Evolutionary conservation across 2,329 filamentous ascomycete genomes (phyloP), one percentile per base, ranked within the genome.

Genomic region (Hypomyces rosellus): DNA sequence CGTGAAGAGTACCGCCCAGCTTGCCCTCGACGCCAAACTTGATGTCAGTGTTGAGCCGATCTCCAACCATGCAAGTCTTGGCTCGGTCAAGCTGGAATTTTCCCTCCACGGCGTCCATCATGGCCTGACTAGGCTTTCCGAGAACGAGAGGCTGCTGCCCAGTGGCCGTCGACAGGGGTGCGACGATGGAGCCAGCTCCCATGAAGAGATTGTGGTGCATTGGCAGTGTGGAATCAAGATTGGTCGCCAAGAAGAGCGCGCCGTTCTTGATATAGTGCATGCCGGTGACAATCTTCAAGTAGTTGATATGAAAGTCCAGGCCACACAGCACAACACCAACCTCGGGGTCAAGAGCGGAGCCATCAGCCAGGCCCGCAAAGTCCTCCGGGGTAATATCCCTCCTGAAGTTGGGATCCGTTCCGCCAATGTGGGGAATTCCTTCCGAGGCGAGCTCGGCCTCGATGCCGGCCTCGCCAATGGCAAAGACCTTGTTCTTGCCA

Each of bases 31-130:
- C 80, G 3, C 93, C 93, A 66, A 99, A 99, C 66, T 88, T 84
- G 65, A 99, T 97, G 69, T 99, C 93, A 0, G 93, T 99, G 67
- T 97, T 88, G 56, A 96, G 74, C 30, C 93, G 79, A 68, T 99
- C 93, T 6, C 93, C 93, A 40, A 99, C 81, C 93, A 99, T 99
- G 70, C 93, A 97, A 1, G 93, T 88, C 59, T 83, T 83, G 53
- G 77, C 81, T 36, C 91, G 81, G 66, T 97, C 85, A 48, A 99
- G 86, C 58, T 87, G 78, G 68, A 97, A 96, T 69, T 95, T 96
- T 52, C 92, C 92, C 74, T 97, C 92, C 51, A 99, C 87, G 3
- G 93, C 90, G 67, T 97, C 92, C 92, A 99, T 96, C 93, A 99
- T 99, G 4, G 92, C 92, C 73, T 96, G 90, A 65, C 89, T 96